Percentiles rank a stretch among this genome's conserved stretches.
These are phyloP conservation scores for Vigna reflexopilosa DNA, from an alignment of 306 rosid species.

Conservation along the genomic window DNA sequence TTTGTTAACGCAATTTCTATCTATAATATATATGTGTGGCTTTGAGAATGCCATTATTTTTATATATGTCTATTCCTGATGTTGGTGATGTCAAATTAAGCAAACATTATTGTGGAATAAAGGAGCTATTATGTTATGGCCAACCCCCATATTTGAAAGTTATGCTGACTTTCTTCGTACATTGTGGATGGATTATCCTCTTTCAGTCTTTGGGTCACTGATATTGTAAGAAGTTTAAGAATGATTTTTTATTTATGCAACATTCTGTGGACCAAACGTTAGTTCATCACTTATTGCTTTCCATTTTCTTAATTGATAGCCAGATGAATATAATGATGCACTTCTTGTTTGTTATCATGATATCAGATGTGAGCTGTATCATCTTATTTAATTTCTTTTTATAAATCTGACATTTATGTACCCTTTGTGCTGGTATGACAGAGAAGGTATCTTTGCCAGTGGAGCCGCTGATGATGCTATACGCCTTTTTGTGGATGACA, in stretches of 20 bases:
- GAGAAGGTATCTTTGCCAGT: conserved; percentile 89
- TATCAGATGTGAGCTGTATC: not conserved
- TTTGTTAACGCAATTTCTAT: not conserved
- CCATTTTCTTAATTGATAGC: not conserved
- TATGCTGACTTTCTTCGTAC: conserved; percentile 16
- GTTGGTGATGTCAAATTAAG: conserved; percentile 8
- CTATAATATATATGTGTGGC: conserved; percentile 18
- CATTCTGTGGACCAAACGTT: not conserved
- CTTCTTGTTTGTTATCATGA: conserved; percentile 27
- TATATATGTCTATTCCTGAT: not conserved
- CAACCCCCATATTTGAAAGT: not conserved
- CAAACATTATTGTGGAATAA: conserved; percentile 15
- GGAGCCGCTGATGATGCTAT: conserved; percentile 97
- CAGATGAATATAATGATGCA: conserved; percentile 30
- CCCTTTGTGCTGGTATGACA: conserved; percentile 52
- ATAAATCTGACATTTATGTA: conserved; percentile 36
- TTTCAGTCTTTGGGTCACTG: not conserved
- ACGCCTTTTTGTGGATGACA: conserved; percentile 73
- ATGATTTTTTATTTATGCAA: conserved; percentile 2
- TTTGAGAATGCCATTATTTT: conserved; percentile 15
- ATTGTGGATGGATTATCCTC: not conserved
- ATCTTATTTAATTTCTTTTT: conserved; percentile 4
- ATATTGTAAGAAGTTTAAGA: not conserved
- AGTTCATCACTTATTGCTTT: conserved; percentile 1
- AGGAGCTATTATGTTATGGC: conserved; percentile 24